Conservation (phyloP, 164 flowering plant genomes). For the Annona squamosa region DNA sequence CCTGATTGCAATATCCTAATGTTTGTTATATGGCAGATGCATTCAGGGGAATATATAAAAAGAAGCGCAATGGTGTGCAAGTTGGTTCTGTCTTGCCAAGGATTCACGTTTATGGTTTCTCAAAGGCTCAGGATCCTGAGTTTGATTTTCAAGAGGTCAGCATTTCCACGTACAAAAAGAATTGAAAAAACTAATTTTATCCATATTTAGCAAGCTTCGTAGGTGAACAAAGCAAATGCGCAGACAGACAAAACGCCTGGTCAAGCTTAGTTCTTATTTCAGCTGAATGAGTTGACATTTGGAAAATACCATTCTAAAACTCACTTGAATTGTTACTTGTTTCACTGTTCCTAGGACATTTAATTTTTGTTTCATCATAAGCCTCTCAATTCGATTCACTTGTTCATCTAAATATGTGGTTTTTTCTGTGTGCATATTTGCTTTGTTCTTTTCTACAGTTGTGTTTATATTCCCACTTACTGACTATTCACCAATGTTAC, state of each 20-base stretch:
- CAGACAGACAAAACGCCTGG: background rate
- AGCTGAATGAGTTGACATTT: background rate
- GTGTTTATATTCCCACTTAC: background rate
- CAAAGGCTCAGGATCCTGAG: slow-evolving; percentile 85
- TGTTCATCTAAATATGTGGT: background rate
- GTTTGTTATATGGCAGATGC: slow-evolving; percentile 40
- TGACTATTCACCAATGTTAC: slow-evolving; percentile 12
- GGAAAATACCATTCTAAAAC: background rate
- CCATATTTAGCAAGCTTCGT: background rate
- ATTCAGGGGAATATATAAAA: slow-evolving; percentile 60
- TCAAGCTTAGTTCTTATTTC: background rate
- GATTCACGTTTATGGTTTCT: slow-evolving; percentile 93
- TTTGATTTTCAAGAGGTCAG: slow-evolving; percentile 77
- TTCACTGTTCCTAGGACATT: background rate
- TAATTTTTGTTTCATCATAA: background rate
- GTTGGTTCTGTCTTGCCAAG: slow-evolving; percentile 37
- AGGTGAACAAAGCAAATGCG: background rate
- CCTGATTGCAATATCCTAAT: background rate
- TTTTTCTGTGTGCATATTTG: background rate
- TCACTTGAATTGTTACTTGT: too few relatives aligned
- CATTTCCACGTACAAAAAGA: background rate
- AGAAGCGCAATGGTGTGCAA: slow-evolving; percentile 16
- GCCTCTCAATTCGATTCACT: background rate
- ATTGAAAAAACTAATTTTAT: too few relatives aligned
- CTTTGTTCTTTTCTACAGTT: background rate